Base-by-base conservation (phyloP, 139 green algal species). In the Haematococcus lacustris region DNA sequence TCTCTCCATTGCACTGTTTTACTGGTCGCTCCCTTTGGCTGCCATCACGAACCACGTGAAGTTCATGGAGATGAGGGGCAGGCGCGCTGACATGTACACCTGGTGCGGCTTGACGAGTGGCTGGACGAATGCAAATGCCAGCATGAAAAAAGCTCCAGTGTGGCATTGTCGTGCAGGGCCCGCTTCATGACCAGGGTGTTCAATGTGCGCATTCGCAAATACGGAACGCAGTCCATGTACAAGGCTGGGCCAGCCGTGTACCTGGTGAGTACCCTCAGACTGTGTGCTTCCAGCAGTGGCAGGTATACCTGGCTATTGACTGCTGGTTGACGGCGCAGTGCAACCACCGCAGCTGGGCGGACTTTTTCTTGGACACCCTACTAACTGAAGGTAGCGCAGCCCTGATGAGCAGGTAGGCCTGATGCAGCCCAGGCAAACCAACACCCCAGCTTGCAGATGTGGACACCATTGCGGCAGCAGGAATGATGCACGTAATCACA, bases 301-400 rank as follows among this genome's bases (percentile, higher is more conserved):
- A n/a, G 1, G 38, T 30, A 51, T 34, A 39, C n/a, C 43, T 7
- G 34, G 39, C 51, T 33, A 51, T 71, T 61, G 38, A 2, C 50
- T 0, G 13, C 30, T 38, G 32, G 3, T 32, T 60, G 30, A 23
- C 38, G 23, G 7, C 74, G 78, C 88, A 96, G 82, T 84, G 82
- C 80, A 97, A 97, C 71, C 92, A 97, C 75, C 84, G 92, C 32
- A 90, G 79, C 53, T 97, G 93, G 92, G 87, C 85, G 1, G 92
- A 97, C 71, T 97, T 97, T 64, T 95, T 96, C 65, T 64, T 97
- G 23, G 92, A 97, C 74, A 72, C 88, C 3, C 92, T 92, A 66
- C 63, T 91, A 0, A 91, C 88, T 32, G 88, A 94, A 65, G 92
- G 92, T 1, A 81, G 86, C 25, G 84, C 86, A 25, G 80, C 87